Evolutionary conservation across 129 eudicot species (phyloP).

Genomic region (Arctium lappa): DNA sequence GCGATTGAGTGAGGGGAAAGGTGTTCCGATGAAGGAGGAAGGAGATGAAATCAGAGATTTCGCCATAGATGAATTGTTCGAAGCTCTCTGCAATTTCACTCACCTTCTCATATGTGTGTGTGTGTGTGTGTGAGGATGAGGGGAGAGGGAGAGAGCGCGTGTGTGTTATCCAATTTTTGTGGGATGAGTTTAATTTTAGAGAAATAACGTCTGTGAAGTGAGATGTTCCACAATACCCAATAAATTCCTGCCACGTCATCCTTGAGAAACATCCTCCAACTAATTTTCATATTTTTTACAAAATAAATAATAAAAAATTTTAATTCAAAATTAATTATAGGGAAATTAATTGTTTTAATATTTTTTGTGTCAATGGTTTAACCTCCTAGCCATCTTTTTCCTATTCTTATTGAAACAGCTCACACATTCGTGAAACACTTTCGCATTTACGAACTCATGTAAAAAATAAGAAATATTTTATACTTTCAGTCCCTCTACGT

Average conservation of each 20-base stretch:
- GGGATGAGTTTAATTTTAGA: conserved; percentile 7
- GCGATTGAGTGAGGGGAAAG: conserved; percentile 49
- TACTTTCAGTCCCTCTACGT: too few relatives aligned
- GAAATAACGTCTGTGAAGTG: conserved; percentile 30
- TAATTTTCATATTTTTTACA: too few relatives aligned
- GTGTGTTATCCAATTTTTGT: conserved; percentile 40
- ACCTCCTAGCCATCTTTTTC: too few relatives aligned
- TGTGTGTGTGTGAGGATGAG: conserved; percentile 17
- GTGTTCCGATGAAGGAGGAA: conserved; percentile 57
- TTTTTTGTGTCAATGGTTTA: too few relatives aligned
- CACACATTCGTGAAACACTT: too few relatives aligned
- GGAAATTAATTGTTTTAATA: too few relatives aligned
- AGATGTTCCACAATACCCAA: conserved; percentile 21
- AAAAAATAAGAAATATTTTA: too few relatives aligned
- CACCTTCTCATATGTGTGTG: conserved; percentile 25
- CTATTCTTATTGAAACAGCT: too few relatives aligned
- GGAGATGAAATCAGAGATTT: conserved; percentile 75
- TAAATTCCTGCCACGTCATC: conserved; percentile 13
- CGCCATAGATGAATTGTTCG: conserved; percentile 60
- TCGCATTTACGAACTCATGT: too few relatives aligned
- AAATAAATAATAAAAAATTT: too few relatives aligned
- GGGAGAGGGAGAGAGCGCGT: conserved; percentile 24
- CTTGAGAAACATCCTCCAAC: background rate
- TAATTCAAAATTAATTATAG: too few relatives aligned
- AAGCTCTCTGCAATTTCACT: conserved; percentile 15